Evolutionary conservation across 352 stramenopile genomes (phyloP), one percentile per base, ranked within the genome.

Genomic region (Stramenopiles sp.): DNA sequence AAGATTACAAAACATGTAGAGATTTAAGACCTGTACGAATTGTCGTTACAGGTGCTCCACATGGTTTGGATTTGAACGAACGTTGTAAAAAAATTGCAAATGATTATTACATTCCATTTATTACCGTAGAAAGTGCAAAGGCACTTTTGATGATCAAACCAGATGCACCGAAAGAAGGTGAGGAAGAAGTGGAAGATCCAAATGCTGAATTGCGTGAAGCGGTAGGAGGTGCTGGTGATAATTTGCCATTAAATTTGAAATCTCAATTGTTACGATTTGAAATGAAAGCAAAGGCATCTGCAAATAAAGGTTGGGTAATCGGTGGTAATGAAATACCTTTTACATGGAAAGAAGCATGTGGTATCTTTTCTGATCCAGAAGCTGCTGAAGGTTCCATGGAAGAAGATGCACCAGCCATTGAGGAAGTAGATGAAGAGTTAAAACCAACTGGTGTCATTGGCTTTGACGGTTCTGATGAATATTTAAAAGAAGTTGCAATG

Each of bases 1-100:
- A 84, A 1, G 90, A 94, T 78, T 94, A 91, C 79, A 84, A 91
- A 80, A 79, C 84, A 0, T 82, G 79, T n/a, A 88, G 92, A 82
- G 89, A 93, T 79, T 78, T 94, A 65, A 85, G 86, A 6, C 88
- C 90, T 27, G 78, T 93, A 31, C 85, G 88, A 63, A 85, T 87
- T 0, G 78, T 93, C n/a, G 81, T 94, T 63, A 79, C 90, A 0
- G 89, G 90, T 0, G 82, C 88, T 0, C 90, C 90, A 32, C 86
- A 53, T 13, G 38, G 38, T 13, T 13, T 53, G 13, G 13, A 13
- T 53, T 53, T 53, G 38, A 13, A 53, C 13, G 38, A 53, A 13
- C 38, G 38, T 53, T 53, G 38, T 13, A 53, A 53, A 53, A 53
- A 53, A 53, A 53, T 53, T 53, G 38, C 38, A 53, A 13, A 4